These are phyloP conservation scores for Mortierella sp. DNA, from an alignment of 371 early-diverging fungal species.

Conservation along the genomic window DNA sequence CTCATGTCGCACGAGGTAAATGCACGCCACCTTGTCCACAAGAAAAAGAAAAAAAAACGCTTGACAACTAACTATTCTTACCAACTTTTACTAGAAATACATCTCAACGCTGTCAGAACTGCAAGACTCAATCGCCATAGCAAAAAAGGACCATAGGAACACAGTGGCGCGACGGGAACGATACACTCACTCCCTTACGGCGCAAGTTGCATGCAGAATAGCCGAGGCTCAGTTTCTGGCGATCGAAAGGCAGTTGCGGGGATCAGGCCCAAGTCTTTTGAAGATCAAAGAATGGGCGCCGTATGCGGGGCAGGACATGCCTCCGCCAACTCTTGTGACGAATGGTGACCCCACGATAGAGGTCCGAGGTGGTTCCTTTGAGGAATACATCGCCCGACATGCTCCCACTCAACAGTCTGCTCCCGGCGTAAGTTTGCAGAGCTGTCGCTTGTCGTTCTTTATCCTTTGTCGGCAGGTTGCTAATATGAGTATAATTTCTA, in stretches of 20 bases:
- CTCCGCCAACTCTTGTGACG: conserved; percentile 29
- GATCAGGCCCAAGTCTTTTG: conserved; percentile 50
- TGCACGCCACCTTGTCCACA: neutral
- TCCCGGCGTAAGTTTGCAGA: neutral
- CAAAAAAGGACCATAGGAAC: conserved; percentile 44
- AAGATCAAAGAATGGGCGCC: conserved; percentile 57
- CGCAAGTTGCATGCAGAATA: conserved; percentile 45
- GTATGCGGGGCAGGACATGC: conserved; percentile 50
- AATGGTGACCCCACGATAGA: conserved; percentile 49
- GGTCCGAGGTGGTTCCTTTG: conserved; percentile 25
- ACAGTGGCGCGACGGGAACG: conserved; percentile 43
- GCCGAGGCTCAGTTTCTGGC: conserved; percentile 53
- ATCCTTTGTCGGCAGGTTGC: neutral
- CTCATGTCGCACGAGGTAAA: conserved; percentile 53
- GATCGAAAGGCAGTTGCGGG: conserved; percentile 46
- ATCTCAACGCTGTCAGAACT: conserved; percentile 46
- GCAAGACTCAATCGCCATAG: conserved; percentile 45
- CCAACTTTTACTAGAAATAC: no score
- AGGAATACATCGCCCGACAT: conserved; percentile 42
- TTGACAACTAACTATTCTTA: neutral
- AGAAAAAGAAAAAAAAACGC: neutral
- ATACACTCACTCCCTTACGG: conserved; percentile 48
- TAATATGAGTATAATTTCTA: neutral
- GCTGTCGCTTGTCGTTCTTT: neutral
- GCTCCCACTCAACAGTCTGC: neutral